Percentiles rank a stretch among this genome's conserved stretches.
Evolutionary conservation across 306 rosid genomes (phyloP).

Genomic region (Glycine latifolia): DNA sequence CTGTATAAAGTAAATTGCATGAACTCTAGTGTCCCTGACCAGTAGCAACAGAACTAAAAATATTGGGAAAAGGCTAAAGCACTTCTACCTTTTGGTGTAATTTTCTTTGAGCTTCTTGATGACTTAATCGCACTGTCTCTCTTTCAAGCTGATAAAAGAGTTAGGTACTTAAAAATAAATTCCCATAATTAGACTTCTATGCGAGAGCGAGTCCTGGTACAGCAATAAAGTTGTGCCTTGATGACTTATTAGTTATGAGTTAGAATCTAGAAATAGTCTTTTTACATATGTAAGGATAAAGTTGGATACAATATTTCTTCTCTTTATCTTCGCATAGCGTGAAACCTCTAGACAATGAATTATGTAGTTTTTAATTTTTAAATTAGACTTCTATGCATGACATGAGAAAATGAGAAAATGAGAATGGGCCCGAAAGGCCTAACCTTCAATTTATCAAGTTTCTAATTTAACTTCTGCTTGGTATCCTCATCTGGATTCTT

Average conservation of each 20-base stretch:
- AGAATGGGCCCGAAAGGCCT: constrained; percentile 39
- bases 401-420: constrained; percentile 15
- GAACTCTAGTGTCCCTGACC: not conserved
- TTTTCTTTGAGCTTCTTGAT: constrained; percentile 76
- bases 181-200: constrained; percentile 24
- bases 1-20: constrained; percentile 48
- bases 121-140: constrained; percentile 67
- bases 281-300: too few relatives aligned
- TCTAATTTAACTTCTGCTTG: constrained; percentile 58
- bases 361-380: too few relatives aligned
- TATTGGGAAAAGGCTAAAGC: constrained; percentile 3
- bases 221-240: too few relatives aligned
- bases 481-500: constrained; percentile 60
- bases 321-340: too few relatives aligned
- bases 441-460: constrained; percentile 72
- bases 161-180: constrained; percentile 17
- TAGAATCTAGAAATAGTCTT: too few relatives aligned
- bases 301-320: too few relatives aligned
- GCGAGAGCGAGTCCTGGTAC: too few relatives aligned
- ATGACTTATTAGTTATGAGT: too few relatives aligned
- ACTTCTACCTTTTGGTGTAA: constrained; percentile 73
- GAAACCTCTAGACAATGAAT: too few relatives aligned
- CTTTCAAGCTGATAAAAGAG: constrained; percentile 59
- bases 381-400: constrained; percentile 15
- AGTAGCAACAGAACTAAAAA: constrained; percentile 8